Percentiles rank a stretch among this genome's conserved stretches.
Evolutionary conservation across 2,329 filamentous ascomycete genomes (phyloP).

Genomic region (Botrytis fabae): DNA sequence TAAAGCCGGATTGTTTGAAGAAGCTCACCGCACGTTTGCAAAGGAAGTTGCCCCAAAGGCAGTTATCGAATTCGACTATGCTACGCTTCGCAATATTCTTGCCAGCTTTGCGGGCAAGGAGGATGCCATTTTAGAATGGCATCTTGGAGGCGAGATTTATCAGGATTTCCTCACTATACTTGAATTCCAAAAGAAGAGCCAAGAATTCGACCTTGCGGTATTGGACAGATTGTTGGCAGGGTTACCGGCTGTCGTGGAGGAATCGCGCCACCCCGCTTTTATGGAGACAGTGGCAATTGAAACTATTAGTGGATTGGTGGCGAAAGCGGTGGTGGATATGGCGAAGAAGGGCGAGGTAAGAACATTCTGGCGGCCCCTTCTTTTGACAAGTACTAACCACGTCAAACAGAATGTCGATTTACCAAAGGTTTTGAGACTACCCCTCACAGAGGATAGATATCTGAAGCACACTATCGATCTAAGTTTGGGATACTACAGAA

Average conservation of each 20-base stretch:
- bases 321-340: constrained; percentile 60
- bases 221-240: constrained; percentile 59
- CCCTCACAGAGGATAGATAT: constrained; percentile 71
- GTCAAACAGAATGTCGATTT: constrained; percentile 45
- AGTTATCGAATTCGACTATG: constrained; percentile 80
- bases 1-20: constrained; percentile 70
- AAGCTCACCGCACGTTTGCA: constrained; percentile 82
- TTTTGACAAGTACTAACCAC: neutral
- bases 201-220: constrained; percentile 47
- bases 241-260: constrained; percentile 51
- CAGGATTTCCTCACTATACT: constrained; percentile 57
- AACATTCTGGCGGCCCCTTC: constrained; percentile 26
- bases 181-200: constrained; percentile 45
- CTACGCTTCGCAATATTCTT: constrained; percentile 67
- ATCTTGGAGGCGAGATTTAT: constrained; percentile 78
- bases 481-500: constrained; percentile 64
- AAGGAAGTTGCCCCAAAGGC: constrained; percentile 77
- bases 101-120: constrained; percentile 67
- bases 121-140: constrained; percentile 69
- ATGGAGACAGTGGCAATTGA: constrained; percentile 71
- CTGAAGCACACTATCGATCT: constrained; percentile 69
- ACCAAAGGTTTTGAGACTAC: constrained; percentile 57
- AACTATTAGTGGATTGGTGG: constrained; percentile 77
- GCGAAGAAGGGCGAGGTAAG: constrained; percentile 59
- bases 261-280: constrained; percentile 43